Evolutionary conservation across 2,329 filamentous ascomycete genomes (phyloP), one percentile per base, ranked within the genome.

Genomic region (Lachnellula subtilissima): DNA sequence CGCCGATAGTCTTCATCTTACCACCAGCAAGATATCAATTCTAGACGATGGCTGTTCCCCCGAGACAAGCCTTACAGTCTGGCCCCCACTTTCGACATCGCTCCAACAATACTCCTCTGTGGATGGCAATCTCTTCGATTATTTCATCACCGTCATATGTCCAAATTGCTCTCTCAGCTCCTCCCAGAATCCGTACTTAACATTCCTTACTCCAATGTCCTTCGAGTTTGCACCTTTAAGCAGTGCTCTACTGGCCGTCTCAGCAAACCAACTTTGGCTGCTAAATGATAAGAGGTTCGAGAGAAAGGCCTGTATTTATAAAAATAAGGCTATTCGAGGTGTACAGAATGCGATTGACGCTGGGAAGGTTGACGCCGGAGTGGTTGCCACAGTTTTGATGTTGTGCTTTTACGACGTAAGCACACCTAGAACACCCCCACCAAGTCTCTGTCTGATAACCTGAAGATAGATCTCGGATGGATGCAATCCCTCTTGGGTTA

Each of bases 401-500:
- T 9, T 28, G 28, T 28, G 28, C 8, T 28, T 28, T 28, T 28
- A 28, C 28, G 28, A 28, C 28, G 28, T 28, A 28, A 28, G 28
- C 28, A 28, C 28, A 6, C 8, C 6, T 28, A 1, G 28, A 28
- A 28, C 28, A 9, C 28, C 28, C 28, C 28, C 28, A 9, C 28
- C 28, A 28, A 28, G 8, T 28, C 28, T 7, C 8, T 28, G 7
- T 23, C 28, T 32, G 23, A 39, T 39, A 7, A 32, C 35, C 11
- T 8, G 25, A 28, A 28, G 25, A 28, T 28, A 52, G 17, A 52
- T 52, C 9, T 52, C 50, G 4, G 50, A 52, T 32, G 50, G 50
- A 23, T 52, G 50, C 50, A 42, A 52, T 43, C 36, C n/a, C 4
- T 52, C 50, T 32, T 52, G 50, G 50, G 39, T 52, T 23, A 23